Evolutionary conservation across 805 yeast genomes (phyloP).

Genomic region (Candida schatavii): DNA sequence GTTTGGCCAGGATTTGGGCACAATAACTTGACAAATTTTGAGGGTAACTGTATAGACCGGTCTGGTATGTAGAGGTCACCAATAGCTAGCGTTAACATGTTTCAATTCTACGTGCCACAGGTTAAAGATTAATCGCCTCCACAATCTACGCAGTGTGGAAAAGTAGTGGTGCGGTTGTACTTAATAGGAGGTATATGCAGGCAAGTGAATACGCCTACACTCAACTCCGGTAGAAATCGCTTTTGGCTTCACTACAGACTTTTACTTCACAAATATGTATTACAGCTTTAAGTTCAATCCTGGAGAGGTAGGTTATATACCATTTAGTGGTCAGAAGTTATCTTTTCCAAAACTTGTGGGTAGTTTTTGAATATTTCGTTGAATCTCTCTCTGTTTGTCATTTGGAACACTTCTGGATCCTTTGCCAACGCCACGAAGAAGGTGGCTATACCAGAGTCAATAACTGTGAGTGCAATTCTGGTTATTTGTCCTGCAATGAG

Average conservation of each 20-base stretch:
- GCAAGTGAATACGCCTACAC: too few species aligned
- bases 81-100: constrained; percentile 59
- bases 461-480: constrained; percentile 66
- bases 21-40: constrained; percentile 68
- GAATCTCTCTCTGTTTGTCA: constrained; percentile 65
- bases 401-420: constrained; percentile 79
- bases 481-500: constrained; percentile 75
- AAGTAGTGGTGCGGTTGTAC: too few species aligned
- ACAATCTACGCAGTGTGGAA: too few species aligned
- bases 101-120: too few species aligned
- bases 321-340: constrained; percentile 32
- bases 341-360: constrained; percentile 64
- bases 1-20: constrained; percentile 53
- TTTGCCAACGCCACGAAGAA: constrained; percentile 80
- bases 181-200: too few species aligned
- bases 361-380: constrained; percentile 62
- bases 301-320: too few species aligned
- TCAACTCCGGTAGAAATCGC: too few species aligned
- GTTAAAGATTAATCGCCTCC: too few species aligned
- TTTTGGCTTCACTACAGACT: too few species aligned
- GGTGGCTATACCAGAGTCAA: constrained; percentile 79
- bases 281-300: too few species aligned
- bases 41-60: constrained; percentile 62
- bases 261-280: too few species aligned
- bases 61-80: constrained; percentile 93